Percentiles rank a stretch among this genome's conserved stretches.
phyloP scores from a whole-genome alignment of 805 yeast genomes.

The Nakazawaea laoshanensis region DNA sequence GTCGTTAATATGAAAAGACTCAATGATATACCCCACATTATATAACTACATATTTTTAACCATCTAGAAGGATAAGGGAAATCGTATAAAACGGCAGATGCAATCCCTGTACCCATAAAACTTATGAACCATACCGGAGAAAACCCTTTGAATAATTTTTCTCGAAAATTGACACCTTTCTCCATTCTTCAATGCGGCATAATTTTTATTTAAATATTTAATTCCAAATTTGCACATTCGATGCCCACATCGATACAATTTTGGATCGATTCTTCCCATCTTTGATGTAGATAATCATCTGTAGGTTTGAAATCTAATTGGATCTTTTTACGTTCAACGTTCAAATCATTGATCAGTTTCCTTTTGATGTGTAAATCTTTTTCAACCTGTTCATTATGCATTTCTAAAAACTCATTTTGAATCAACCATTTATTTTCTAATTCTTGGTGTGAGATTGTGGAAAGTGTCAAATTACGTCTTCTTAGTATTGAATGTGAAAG shows the following conservation, averaged over 20 bases:
- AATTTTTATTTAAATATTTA: no score
- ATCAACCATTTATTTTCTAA: slow-evolving; percentile 26
- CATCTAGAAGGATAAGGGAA: slow-evolving; percentile 62
- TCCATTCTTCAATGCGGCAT: neutral
- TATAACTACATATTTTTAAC: slow-evolving; percentile 47
- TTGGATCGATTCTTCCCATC: slow-evolving; percentile 44
- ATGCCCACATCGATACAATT: slow-evolving; percentile 29
- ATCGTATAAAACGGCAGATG: slow-evolving; percentile 47
- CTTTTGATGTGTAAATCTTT: slow-evolving; percentile 28
- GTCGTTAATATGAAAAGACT: slow-evolving; percentile 35
- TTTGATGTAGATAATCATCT: slow-evolving; percentile 32
- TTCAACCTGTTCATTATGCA: slow-evolving; percentile 19
- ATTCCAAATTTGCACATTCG: slow-evolving; percentile 19
- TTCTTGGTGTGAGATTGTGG: slow-evolving; percentile 6
- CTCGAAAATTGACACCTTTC: neutral
- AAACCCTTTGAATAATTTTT: slow-evolving; percentile 17
- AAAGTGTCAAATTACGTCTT: slow-evolving; percentile 29
- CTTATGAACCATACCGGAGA: slow-evolving; percentile 59
- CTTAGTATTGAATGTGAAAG: slow-evolving; percentile 32
- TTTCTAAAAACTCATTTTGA: slow-evolving; percentile 24
- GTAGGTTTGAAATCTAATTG: slow-evolving; percentile 37
- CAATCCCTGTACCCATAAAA: slow-evolving; percentile 83
- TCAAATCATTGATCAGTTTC: slow-evolving; percentile 32
- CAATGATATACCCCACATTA: slow-evolving; percentile 56
- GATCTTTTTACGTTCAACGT: slow-evolving; percentile 29